Base-by-base conservation (phyloP, 768 basidiomycete species). In the Termitomyces sp. region DNA sequence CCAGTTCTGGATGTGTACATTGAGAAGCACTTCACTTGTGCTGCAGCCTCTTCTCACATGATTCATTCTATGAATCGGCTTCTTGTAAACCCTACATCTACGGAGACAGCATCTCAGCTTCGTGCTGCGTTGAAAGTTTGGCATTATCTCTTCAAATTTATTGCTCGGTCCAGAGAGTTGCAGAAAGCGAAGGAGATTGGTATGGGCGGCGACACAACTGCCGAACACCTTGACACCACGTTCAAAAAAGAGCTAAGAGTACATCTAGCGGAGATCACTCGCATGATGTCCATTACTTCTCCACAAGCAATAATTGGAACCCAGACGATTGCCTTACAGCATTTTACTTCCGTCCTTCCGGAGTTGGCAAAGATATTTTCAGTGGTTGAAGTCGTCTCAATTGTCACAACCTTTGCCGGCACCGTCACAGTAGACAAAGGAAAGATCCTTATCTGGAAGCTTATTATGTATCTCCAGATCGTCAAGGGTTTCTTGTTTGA, bases 81-180 rank as follows among this genome's bases (percentile, higher is more conserved):
- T 14, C 77, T 98, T 42, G 75, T 76, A 36, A 82, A 88, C 64
- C 92, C 92, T 13, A 84, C 86, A 0, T 81, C 84, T 22, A 73
- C 77, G 9, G 90, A 92, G 24, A 84, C 81, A 3, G 93, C 90
- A 0, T 86, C 89, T 18, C 81, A 84, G 6, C 80, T 98, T 56
- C 86, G 95, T 35, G 86, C 92, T 12, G 90, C 94, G 16, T 77
- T 98, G 59, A 98, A 98, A 70, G 96, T 98, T 32, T 96, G 94
- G 94, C 90, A 94, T 66, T 93, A 95, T 67, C 86, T 98, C 64
- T 92, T 98, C 83, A 92, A 91, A 69, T 92, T 98, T 72, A 90
- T 97, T 66, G 85, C 90, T 16, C 82, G 91, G n/a, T 88, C 94
- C 2, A 79, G 94, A 36, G 92, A 94, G 65, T 70, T 96, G 46